These are phyloP conservation scores for Phytophthora sojae DNA, from an alignment of 352 stramenopile species.

Conservation along the genomic window DNA sequence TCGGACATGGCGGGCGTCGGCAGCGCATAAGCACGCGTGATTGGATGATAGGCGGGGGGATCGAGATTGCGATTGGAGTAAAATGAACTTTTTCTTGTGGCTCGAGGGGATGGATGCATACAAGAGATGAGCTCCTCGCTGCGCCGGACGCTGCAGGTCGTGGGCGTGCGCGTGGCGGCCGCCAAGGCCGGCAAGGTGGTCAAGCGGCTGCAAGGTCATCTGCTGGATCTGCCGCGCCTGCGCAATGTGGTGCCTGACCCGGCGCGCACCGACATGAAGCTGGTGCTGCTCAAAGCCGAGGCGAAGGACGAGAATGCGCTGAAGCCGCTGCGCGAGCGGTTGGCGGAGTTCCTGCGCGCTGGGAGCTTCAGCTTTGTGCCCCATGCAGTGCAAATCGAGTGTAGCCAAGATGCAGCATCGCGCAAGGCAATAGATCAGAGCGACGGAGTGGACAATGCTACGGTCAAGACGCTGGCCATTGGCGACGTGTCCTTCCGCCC, in stretches of 20 bases:
- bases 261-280: constrained; percentile 46
- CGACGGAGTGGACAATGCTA: neutral
- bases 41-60: constrained; percentile 18
- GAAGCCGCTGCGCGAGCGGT: constrained; percentile 45
- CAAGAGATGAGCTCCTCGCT: constrained; percentile 39
- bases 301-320: constrained; percentile 49
- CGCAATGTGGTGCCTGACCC: constrained; percentile 71
- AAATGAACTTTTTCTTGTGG: constrained; percentile 30
- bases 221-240: constrained; percentile 63
- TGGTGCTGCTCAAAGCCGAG: constrained; percentile 64
- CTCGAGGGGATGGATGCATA: constrained; percentile 27
- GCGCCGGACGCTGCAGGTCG: constrained; percentile 60
- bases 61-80: constrained; percentile 9
- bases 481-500: constrained; percentile 50
- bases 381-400: constrained; percentile 63
- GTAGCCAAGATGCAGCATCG: neutral
- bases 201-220: constrained; percentile 62
- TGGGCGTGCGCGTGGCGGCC: constrained; percentile 68
- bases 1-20: neutral
- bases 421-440: neutral
- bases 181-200: constrained; percentile 74
- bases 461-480: constrained; percentile 7
- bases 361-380: constrained; percentile 58
- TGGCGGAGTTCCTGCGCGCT: constrained; percentile 48
- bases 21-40: constrained; percentile 17